phyloP scores from a whole-genome alignment of 1,139 yeast species.

The Lodderomyces pseudojiufengensis region DNA sequence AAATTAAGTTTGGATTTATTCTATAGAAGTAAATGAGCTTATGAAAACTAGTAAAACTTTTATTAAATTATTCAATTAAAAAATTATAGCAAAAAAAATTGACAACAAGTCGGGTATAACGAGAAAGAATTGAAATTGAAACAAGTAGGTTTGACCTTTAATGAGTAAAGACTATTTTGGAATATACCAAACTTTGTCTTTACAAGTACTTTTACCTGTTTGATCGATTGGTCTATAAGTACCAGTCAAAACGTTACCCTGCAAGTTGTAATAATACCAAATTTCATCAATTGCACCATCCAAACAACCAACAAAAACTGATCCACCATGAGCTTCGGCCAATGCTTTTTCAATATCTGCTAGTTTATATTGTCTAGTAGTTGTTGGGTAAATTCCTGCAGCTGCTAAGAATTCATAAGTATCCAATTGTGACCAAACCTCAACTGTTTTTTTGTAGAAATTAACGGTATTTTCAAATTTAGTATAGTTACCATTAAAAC shows the following conservation, averaged over 20 bases:
- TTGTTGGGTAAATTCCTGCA: slow-evolving; percentile 35
- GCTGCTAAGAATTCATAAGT: slow-evolving; percentile 32
- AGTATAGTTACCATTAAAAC: slow-evolving; percentile 30
- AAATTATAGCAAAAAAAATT: too few relatives aligned
- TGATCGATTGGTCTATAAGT: slow-evolving; percentile 29
- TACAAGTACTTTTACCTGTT: slow-evolving; percentile 23
- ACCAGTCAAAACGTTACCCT: slow-evolving; percentile 36
- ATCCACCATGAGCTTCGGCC: slow-evolving; percentile 25
- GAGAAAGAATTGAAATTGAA: background rate
- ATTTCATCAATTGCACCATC: slow-evolving; percentile 34
- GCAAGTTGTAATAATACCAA: slow-evolving; percentile 37
- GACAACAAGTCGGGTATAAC: too few relatives aligned
- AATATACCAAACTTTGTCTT: slow-evolving; percentile 29
- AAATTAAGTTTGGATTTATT: too few relatives aligned
- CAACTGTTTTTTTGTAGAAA: slow-evolving; percentile 33
- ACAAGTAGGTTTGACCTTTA: too few relatives aligned
- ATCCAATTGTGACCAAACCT: slow-evolving; percentile 32
- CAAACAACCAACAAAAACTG: slow-evolving; percentile 35
- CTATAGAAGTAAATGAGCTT: too few relatives aligned
- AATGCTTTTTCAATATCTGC: slow-evolving; percentile 33
- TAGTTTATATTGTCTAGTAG: slow-evolving; percentile 25
- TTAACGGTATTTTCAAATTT: slow-evolving; percentile 31
- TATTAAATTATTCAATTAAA: too few relatives aligned
- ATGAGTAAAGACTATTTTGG: slow-evolving; percentile 26
- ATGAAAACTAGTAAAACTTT: too few relatives aligned